Evolutionary conservation across 176 grass and related monocot species (phyloP), one percentile per base, ranked within the genome.

Genomic region (Lolium rigidum): DNA sequence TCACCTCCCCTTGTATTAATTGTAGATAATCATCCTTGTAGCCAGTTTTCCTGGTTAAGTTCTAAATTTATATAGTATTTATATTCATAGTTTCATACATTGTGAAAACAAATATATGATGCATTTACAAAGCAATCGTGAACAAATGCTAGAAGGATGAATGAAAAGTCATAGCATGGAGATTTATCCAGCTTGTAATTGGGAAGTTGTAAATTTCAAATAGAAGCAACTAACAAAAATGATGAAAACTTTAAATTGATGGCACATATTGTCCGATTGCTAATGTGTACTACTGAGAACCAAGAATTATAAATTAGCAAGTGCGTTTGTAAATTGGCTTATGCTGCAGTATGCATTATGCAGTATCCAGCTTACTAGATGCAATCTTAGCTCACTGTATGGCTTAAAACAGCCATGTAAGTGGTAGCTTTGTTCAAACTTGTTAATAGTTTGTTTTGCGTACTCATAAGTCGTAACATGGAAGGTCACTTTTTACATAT

Each of bases 51-150:
- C 25, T 20, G 17, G 51, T 9, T 52, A 75, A 28, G 72, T 75
- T 75, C 22, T 75, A 3, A 10, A 51, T 52, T 52, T 31, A 17
- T 74, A 74, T 76, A 76, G 31, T 35, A 35, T 76, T 28, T 76
- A 20, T 76, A 76, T 76, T 76, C 14, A 17, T 25, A 66, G 63
- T 66, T 66, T 65, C 61, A 31, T 65, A 52, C 47, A 51, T 51
- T 8, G 35, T 55, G 14, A 54, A 76, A 35, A 76, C 48, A 76
- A 54, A 54, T 2, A 76, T 52, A 28, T 54, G 73, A 76, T 54
- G 48, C 73, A 52, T 54, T 31, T 76, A 54, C 73, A 76, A 76
- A 76, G 14, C 48, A 20, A 76, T 1, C 17, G 22, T 74, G 48
- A 76, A 54, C 24, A 35, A 3, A 76, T 11, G 73, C 49, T 76